Conservation (phyloP, 208 protist genomes). For the Crithidia expoeki region DNA sequence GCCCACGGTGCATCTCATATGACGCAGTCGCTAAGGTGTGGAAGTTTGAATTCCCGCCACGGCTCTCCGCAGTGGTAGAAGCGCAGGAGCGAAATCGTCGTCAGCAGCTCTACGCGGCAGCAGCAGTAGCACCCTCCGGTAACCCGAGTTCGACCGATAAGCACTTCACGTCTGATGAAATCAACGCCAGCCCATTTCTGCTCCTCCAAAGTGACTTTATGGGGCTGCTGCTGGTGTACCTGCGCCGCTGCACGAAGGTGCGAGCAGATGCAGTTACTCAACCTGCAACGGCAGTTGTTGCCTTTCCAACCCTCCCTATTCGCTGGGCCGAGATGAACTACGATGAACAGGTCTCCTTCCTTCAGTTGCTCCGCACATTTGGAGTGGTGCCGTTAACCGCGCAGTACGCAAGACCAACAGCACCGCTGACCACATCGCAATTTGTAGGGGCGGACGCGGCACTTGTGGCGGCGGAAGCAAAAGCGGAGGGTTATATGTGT, state of each 20-base stretch:
- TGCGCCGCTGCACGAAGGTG: constrained; percentile 44
- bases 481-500: constrained; percentile 12
- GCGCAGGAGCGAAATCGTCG: constrained; percentile 6
- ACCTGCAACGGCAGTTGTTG: neutral
- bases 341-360: constrained; percentile 62
- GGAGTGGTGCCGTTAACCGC: constrained; percentile 48
- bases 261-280: neutral
- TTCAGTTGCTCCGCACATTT: constrained; percentile 66
- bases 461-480: constrained; percentile 5
- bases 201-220: constrained; percentile 71
- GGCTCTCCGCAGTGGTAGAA: constrained; percentile 31
- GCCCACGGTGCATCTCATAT: constrained; percentile 32
- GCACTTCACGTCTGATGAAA: constrained; percentile 21
- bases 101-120: neutral
- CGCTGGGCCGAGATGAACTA: constrained; percentile 81
- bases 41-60: constrained; percentile 43
- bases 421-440: constrained; percentile 21
- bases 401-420: constrained; percentile 18
- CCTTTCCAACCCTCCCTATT: constrained; percentile 45
- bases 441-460: constrained; percentile 18
- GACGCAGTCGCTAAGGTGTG: constrained; percentile 31
- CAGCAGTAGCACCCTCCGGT: too few relatives aligned
- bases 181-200: constrained; percentile 47
- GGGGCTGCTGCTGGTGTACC: constrained; percentile 74
- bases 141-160: too few relatives aligned